Conservation (phyloP, 768 basidiomycete species). For the Psilocybe cyanescens region DNA sequence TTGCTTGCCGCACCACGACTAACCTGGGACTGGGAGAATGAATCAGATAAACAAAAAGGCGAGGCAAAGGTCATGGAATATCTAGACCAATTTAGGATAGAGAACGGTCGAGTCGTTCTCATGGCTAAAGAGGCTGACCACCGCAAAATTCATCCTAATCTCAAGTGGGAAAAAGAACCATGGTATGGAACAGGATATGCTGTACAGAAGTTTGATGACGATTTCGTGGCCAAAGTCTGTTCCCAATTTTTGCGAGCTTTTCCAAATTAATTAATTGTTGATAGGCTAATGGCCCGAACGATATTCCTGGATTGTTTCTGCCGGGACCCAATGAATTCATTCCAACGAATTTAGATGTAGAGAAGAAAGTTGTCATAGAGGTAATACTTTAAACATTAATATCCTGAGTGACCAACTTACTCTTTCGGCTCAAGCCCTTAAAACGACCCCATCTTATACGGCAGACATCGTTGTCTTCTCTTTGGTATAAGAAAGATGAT, state of each 20-base stretch:
- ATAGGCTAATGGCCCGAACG: slow-evolving; percentile 68
- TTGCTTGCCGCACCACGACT: slow-evolving; percentile 73
- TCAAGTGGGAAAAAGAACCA: slow-evolving; percentile 75
- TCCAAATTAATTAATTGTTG: slow-evolving; percentile 3
- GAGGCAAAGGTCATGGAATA: slow-evolving; percentile 62
- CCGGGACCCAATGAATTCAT: slow-evolving; percentile 92
- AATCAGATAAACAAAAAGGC: slow-evolving; percentile 39
- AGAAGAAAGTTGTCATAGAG: slow-evolving; percentile 69
- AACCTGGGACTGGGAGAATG: slow-evolving; percentile 71
- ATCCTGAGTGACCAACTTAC: not conserved
- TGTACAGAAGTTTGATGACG: slow-evolving; percentile 68
- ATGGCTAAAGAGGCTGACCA: slow-evolving; percentile 79
- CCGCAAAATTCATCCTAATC: slow-evolving; percentile 43
- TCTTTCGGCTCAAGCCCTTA: slow-evolving; percentile 53
- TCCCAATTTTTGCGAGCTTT: slow-evolving; percentile 3
- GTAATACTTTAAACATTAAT: slow-evolving; percentile 38
- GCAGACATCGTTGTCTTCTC: slow-evolving; percentile 67
- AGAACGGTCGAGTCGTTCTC: slow-evolving; percentile 70
- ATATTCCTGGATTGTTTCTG: slow-evolving; percentile 70
- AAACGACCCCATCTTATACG: slow-evolving; percentile 77
- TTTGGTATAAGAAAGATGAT: slow-evolving; percentile 99
- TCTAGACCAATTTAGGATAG: slow-evolving; percentile 60
- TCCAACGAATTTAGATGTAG: slow-evolving; percentile 83
- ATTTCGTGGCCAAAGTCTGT: slow-evolving; percentile 57
- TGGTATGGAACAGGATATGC: slow-evolving; percentile 93